These are phyloP conservation scores for Fusarium fracticaudum DNA, from an alignment of 2,329 filamentous ascomycete species.

Conservation along the genomic window DNA sequence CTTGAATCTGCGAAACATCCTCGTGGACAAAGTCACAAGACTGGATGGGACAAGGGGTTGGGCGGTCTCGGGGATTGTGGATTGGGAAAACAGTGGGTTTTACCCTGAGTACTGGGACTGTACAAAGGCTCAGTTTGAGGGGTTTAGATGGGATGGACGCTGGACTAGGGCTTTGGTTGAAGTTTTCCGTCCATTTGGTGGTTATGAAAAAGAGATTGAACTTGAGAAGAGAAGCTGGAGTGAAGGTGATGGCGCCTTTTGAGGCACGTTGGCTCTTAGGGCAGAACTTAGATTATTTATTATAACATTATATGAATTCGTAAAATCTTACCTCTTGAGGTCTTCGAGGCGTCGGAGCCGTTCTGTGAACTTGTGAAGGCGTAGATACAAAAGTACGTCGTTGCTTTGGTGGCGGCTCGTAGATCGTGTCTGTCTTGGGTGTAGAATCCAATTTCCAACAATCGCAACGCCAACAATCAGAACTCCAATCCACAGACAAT, in stretches of 20 bases:
- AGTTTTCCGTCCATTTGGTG: background rate
- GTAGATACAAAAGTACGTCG: too few species aligned
- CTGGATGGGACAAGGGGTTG: slow-evolving; percentile 29
- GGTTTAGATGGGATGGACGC: background rate
- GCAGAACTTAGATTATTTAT: too few species aligned
- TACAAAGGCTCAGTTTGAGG: slow-evolving; percentile 15
- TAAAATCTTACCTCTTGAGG: too few species aligned
- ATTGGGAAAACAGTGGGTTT: slow-evolving; percentile 41
- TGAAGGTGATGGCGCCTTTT: background rate
- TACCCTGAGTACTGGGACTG: slow-evolving; percentile 42
- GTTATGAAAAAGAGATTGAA: background rate
- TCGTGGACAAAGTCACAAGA: slow-evolving; percentile 39
- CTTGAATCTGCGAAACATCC: slow-evolving; percentile 42
- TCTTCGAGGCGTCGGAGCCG: too few species aligned
- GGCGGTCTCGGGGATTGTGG: slow-evolving; percentile 41
- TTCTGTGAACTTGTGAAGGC: too few species aligned
- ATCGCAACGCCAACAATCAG: too few species aligned
- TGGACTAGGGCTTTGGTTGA: background rate
- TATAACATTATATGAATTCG: too few species aligned
- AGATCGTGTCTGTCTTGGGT: too few species aligned
- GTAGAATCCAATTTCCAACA: too few species aligned
- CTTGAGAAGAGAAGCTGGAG: background rate
- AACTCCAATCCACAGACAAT: too few species aligned
- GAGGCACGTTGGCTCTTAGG: background rate
- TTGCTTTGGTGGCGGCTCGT: too few species aligned